These are phyloP conservation scores for Rutstroemia sp. DNA, from an alignment of 2,329 filamentous ascomycete genomes.

Conservation along the genomic window DNA sequence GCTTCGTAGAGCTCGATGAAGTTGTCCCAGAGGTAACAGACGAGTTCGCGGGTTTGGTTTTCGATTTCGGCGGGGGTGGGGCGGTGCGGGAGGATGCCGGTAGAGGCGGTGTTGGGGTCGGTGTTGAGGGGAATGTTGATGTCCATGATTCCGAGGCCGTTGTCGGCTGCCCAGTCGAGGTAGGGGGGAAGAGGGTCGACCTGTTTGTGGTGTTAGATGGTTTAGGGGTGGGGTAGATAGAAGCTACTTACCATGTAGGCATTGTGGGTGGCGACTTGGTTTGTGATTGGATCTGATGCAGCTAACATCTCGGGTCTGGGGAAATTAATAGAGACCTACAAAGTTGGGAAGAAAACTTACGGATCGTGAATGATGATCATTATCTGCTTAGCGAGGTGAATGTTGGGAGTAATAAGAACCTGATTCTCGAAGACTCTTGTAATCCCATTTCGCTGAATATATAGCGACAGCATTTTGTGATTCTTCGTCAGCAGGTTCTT, in stretches of 20 bases:
- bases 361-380: conserved; percentile 89
- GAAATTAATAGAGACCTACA: conserved; percentile 11
- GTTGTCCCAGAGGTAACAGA: conserved; percentile 93
- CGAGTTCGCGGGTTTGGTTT: conserved; percentile 60
- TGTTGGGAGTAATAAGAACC: conserved; percentile 70
- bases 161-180: conserved; percentile 72
- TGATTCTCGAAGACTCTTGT: conserved; percentile 79
- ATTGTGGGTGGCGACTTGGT: conserved; percentile 73
- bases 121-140: conserved; percentile 65
- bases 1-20: conserved; percentile 77
- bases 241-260: conserved; percentile 60
- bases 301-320: conserved; percentile 62
- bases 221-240: conserved; percentile 29
- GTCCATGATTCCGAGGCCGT: conserved; percentile 80
- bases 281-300: conserved; percentile 61
- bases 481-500: conserved; percentile 62
- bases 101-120: conserved; percentile 7
- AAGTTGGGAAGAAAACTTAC: conserved; percentile 39
- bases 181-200: conserved; percentile 73
- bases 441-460: conserved; percentile 66
- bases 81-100: conserved; percentile 15
- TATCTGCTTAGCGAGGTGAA: conserved; percentile 59
- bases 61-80: conserved; percentile 42
- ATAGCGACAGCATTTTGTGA: conserved; percentile 71
- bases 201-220: conserved; percentile 22